Evolutionary conservation across 2,329 filamentous ascomycete species (phyloP), one percentile per base, ranked within the genome.

Genomic region (Remersonia thermophila): DNA sequence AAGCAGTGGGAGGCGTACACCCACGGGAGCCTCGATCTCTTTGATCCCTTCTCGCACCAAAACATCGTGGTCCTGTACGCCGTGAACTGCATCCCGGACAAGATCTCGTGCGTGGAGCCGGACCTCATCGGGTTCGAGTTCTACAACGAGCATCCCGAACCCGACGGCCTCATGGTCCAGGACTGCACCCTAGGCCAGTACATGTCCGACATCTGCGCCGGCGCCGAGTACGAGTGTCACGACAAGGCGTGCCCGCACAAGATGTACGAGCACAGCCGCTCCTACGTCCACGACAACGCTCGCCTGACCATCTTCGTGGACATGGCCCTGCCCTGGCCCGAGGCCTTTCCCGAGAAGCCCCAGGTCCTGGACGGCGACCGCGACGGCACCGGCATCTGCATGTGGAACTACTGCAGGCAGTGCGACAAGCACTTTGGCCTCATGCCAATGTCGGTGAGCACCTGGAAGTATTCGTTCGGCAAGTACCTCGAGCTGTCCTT

Each of bases 401-500:
- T 98, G 85, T 98, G 93, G 93, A 96, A 85, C 47, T 85, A 81
- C 49, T 98, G 91, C 63, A 91, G 93, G 50, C 69, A 83, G 20
- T 98, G 93, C 57, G 80, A 83, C 35, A 84, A 84, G 47, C 87
- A 96, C 54, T 93, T 89, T 0, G 83, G 85, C 27, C 78, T 87
- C 32, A 82, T 83, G 47, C 78, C 80, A 23, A 95, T 98, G 85
- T 95, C 89, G 1, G 78, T 86, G 38, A 86, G 77, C 50, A 93
- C 87, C 0, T 98, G 86, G 83, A 95, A 93, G 55, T 98, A 98
- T 56, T 98, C 91, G 0, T 93, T 98, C 52, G 91, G 85, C 9
- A 98, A 98, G 58, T 98, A 96, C 51, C 67, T 98, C n/a, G 91
- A 98, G 58, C 66, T 98, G 13, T 86, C 87, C 2, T 96, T 96